These are phyloP conservation scores for Jatropha multifida DNA, from an alignment of 441 rosid species.

Conservation along the genomic window DNA sequence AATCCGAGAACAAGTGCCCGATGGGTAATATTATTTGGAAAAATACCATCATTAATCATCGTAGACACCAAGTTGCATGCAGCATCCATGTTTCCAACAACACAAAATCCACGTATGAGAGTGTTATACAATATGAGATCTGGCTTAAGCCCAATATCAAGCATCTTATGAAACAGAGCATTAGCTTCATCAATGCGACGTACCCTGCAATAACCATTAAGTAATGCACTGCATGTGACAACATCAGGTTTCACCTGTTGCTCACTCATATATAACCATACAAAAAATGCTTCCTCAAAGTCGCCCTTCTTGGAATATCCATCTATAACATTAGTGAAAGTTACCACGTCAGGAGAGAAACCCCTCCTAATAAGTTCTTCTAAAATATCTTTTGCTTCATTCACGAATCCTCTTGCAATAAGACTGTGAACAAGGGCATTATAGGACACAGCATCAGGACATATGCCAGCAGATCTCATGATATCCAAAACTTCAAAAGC, in stretches of 20 bases:
- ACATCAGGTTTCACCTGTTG: constrained; percentile 9
- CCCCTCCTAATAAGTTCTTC: constrained; percentile 8
- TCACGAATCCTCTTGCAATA: constrained; percentile 4
- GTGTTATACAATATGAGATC: constrained; percentile 11
- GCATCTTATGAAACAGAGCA: constrained; percentile 17
- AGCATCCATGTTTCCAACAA: constrained; percentile 1
- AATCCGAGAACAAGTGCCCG: constrained; percentile 11
- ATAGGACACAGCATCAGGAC: constrained; percentile 8
- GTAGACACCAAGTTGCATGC: constrained; percentile 7
- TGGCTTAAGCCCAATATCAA: constrained; percentile 12
- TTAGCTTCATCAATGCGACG: constrained; percentile 12
- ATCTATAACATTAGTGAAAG: constrained; percentile 15
- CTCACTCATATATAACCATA: constrained; percentile 20
- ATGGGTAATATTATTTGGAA: constrained; percentile 3
- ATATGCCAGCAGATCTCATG: constrained; percentile 7
- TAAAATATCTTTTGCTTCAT: constrained; percentile 4
- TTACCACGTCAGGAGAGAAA: constrained; percentile 10
- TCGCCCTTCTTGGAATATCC: constrained; percentile 8
- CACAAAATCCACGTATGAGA: constrained; percentile 7
- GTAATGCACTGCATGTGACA: constrained; percentile 15
- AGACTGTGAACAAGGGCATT: constrained; percentile 10
- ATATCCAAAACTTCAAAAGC: constrained; percentile 10
- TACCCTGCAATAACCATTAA: constrained; percentile 9
- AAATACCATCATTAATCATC: constrained; percentile 13
- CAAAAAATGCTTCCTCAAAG: constrained; percentile 14